phyloP scores from a whole-genome alignment of 176 grass and related monocot species.

The Rhynchospora tenuis region DNA sequence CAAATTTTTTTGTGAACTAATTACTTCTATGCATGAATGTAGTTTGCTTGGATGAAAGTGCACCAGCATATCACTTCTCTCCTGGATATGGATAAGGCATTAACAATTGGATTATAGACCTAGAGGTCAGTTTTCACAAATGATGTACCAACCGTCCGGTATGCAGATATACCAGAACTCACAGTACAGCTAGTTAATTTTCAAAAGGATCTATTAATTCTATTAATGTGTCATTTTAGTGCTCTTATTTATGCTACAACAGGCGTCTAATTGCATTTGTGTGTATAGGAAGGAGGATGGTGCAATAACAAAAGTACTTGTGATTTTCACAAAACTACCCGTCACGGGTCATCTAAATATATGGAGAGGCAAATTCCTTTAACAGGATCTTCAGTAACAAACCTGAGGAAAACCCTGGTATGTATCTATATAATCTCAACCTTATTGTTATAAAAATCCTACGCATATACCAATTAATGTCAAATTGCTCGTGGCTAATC shows the following conservation, averaged over 20 bases:
- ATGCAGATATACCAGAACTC: not conserved
- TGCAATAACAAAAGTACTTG: conserved; percentile 66
- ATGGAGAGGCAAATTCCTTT: conserved; percentile 63
- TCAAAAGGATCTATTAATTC: not conserved
- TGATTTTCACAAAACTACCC: conserved; percentile 33
- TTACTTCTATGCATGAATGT: conserved; percentile 6
- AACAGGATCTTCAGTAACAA: conserved; percentile 58
- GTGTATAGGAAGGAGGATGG: conserved; percentile 65
- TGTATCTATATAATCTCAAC: not conserved
- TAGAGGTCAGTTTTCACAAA: conserved; percentile 46
- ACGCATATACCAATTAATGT: not conserved
- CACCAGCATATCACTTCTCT: conserved; percentile 62
- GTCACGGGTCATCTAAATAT: conserved; percentile 54
- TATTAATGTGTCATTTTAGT: not conserved
- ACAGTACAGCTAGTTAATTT: not conserved
- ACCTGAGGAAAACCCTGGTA: conserved; percentile 60
- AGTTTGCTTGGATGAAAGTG: conserved; percentile 85
- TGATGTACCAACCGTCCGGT: not conserved
- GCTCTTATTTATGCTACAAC: not conserved
- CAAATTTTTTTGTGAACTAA: not conserved
- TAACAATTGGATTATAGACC: conserved; percentile 63
- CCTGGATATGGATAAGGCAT: conserved; percentile 46
- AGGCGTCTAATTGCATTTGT: not conserved
- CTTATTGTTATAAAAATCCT: not conserved
- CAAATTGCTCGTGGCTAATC: not conserved